Conservation (phyloP, 345 rosid species). For the Acer saccharum region DNA sequence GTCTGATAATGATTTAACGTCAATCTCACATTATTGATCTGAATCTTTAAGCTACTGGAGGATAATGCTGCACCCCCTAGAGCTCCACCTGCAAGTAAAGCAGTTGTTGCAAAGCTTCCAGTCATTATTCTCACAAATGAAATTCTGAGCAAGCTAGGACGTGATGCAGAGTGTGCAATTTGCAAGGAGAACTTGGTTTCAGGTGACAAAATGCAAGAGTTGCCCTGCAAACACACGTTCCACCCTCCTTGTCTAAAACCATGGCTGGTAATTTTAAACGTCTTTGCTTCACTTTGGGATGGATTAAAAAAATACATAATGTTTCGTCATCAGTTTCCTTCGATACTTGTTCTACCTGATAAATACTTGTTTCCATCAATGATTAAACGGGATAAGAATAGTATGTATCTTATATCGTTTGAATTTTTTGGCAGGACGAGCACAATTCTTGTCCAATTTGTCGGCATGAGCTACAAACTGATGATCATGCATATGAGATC, state of each 20-base stretch:
- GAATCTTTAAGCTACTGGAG: constrained; percentile 43
- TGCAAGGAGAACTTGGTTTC: constrained; percentile 79
- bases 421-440: constrained; percentile 62
- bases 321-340: background rate
- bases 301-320: background rate
- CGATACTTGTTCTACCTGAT: background rate
- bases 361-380: background rate
- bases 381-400: constrained; percentile 10
- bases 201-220: constrained; percentile 87
- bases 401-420: background rate
- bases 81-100: constrained; percentile 96
- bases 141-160: constrained; percentile 59
- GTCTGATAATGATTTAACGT: constrained; percentile 7
- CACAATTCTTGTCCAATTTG: constrained; percentile 98
- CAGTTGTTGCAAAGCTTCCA: constrained; percentile 88
- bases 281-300: background rate
- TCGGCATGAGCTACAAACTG: constrained; percentile 83
- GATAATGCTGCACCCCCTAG: constrained; percentile 51
- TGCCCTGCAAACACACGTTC: constrained; percentile 90
- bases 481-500: constrained; percentile 87
- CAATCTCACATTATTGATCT: constrained; percentile 4
- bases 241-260: constrained; percentile 98
- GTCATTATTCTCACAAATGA: constrained; percentile 63
- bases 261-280: constrained; percentile 76
- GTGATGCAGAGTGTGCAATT: constrained; percentile 84